Evolutionary conservation across 1,284 basidiomycete species (phyloP).

Genomic region (Tilletia walkeri): DNA sequence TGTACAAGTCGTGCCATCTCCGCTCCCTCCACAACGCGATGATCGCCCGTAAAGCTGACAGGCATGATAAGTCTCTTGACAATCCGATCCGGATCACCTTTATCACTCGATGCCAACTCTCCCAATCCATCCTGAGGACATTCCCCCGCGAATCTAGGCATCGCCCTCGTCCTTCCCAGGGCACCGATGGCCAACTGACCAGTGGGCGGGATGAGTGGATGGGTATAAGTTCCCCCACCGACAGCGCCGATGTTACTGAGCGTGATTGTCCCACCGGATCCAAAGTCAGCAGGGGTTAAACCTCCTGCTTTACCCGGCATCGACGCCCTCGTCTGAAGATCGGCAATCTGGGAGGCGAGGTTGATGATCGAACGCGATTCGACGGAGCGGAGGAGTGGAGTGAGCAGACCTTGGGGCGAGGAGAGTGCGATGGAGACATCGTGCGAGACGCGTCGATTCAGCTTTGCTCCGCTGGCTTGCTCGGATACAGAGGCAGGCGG

Average conservation of each 20-base stretch:
- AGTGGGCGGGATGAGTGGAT: conserved; percentile 72
- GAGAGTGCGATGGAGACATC: conserved; percentile 67
- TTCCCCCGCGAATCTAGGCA: conserved; percentile 39
- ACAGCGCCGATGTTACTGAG: conserved; percentile 67
- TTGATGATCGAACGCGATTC: conserved; percentile 66
- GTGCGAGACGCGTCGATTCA: conserved; percentile 31
- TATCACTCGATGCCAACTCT: conserved; percentile 17
- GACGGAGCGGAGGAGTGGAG: conserved; percentile 72
- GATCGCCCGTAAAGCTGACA: conserved; percentile 66
- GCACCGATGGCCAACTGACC: conserved; percentile 89
- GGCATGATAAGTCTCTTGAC: conserved; percentile 38
- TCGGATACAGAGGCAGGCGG: not conserved
- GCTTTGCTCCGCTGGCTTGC: conserved; percentile 23
- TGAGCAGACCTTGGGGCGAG: conserved; percentile 77
- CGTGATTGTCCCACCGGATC: conserved; percentile 72
- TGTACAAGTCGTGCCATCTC: conserved; percentile 88
- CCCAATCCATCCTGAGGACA: conserved; percentile 24
- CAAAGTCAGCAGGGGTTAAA: conserved; percentile 62
- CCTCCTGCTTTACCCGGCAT: conserved; percentile 24
- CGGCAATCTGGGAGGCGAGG: conserved; percentile 56
- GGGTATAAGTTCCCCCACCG: conserved; percentile 40
- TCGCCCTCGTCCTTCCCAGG: conserved; percentile 61
- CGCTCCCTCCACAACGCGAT: conserved; percentile 86
- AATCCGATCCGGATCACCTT: conserved; percentile 21
- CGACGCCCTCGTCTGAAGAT: conserved; percentile 29